Evolutionary conservation across 768 basidiomycete species (phyloP).

Genomic region (Russula dissimulans): DNA sequence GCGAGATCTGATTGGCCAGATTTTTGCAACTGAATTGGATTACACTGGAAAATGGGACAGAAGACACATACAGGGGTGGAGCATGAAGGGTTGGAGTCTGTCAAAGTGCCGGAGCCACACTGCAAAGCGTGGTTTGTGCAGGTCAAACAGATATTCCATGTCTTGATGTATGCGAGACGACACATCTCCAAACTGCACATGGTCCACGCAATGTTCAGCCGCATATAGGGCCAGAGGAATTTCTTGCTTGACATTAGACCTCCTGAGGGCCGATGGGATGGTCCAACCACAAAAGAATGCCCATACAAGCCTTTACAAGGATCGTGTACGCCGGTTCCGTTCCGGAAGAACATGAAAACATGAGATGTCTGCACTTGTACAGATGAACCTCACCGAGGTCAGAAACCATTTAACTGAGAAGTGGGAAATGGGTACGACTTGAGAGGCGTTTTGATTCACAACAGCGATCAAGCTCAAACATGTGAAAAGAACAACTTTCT

Average conservation of each 20-base stretch:
- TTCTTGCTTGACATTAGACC: too few relatives aligned
- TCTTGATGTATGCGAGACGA: too few relatives aligned
- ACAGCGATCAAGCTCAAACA: background rate
- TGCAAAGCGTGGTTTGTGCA: background rate
- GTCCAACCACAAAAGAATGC: background rate
- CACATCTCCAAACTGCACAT: too few relatives aligned
- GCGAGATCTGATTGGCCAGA: too few relatives aligned
- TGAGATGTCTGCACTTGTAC: background rate
- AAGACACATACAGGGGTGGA: background rate
- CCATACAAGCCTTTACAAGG: background rate
- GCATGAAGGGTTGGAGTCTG: background rate
- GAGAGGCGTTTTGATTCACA: background rate
- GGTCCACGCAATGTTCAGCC: too few relatives aligned
- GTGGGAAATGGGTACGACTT: background rate
- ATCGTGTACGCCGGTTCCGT: background rate
- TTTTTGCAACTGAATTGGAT: too few relatives aligned
- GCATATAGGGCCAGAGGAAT: background rate
- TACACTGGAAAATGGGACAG: too few relatives aligned
- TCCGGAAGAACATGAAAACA: background rate
- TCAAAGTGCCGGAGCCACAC: background rate
- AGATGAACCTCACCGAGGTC: background rate
- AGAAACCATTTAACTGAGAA: background rate
- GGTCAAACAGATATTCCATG: background rate
- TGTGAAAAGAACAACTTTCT: background rate
- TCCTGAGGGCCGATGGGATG: background rate